Evolutionary conservation across 2,329 filamentous ascomycete genomes (phyloP).

Genomic region (Endoconidiophora laricicola): DNA sequence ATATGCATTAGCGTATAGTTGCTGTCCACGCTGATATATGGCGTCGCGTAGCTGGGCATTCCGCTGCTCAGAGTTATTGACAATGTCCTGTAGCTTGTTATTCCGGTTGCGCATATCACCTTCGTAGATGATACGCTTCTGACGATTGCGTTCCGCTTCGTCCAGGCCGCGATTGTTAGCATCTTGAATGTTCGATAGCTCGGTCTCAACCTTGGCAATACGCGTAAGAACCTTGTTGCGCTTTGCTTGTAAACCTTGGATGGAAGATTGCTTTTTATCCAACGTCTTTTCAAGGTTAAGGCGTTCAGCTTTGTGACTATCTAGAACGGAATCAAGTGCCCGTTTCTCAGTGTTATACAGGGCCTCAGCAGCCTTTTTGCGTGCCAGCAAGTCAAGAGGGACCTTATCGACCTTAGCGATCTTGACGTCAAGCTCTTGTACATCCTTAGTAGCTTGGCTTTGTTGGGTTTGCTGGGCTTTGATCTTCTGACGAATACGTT

Average conservation of each 20-base stretch:
- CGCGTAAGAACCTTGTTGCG: conserved; percentile 56
- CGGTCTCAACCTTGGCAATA: conserved; percentile 55
- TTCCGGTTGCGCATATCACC: conserved; percentile 30
- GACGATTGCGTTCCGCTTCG: conserved; percentile 42
- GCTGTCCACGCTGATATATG: conserved; percentile 22
- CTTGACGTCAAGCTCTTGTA: conserved; percentile 28
- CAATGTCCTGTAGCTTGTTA: conserved; percentile 25
- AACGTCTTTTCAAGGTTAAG: conserved; percentile 44
- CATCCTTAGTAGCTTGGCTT: conserved; percentile 44
- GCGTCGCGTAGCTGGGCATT: conserved; percentile 26
- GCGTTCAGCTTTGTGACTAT: conserved; percentile 41
- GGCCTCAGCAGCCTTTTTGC: conserved; percentile 38
- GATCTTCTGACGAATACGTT: conserved; percentile 58
- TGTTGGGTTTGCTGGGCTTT: conserved; percentile 61
- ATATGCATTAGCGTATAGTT: conserved; percentile 15
- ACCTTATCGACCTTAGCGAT: conserved; percentile 39
- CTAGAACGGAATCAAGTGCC: conserved; percentile 41
- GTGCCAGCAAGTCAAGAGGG: conserved; percentile 42
- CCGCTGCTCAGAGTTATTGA: conserved; percentile 21
- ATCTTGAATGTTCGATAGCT: conserved; percentile 52
- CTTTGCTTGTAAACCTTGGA: conserved; percentile 46
- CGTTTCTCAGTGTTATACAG: conserved; percentile 38
- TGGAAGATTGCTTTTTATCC: conserved; percentile 46
- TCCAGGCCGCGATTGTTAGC: conserved; percentile 44
- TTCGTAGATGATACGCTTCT: conserved; percentile 32